Evolutionary conservation across 23 red algal genomes (phyloP).

Genomic region (Gracilaria gracilis): DNA sequence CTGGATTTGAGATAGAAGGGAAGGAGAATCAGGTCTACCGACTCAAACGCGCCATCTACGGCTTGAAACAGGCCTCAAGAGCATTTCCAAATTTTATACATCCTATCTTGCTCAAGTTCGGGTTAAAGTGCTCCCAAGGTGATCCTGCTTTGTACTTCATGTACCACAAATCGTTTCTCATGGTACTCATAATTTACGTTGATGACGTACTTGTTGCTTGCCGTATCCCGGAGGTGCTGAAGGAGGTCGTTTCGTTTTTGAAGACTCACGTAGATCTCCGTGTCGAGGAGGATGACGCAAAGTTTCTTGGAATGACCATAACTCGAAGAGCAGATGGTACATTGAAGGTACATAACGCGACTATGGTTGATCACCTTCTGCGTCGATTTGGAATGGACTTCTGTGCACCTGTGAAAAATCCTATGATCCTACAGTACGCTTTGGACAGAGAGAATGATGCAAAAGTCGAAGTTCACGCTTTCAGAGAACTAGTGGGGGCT

Average conservation of each 20-base stretch:
- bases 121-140: neutral
- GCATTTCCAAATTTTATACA: neutral
- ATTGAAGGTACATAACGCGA: constrained; percentile 25
- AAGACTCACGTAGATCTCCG: constrained; percentile 2
- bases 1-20: neutral
- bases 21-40: neutral
- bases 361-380: constrained; percentile 33
- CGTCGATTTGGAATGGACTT: constrained; percentile 7
- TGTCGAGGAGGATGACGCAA: constrained; percentile 26
- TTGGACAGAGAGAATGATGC: neutral
- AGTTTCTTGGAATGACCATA: constrained; percentile 31
- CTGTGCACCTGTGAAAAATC: constrained; percentile 8
- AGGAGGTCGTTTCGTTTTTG: neutral
- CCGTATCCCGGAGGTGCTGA: neutral
- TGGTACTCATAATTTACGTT: constrained; percentile 16
- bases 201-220: constrained; percentile 40
- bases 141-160: constrained; percentile 46
- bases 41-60: constrained; percentile 35
- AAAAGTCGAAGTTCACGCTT: no score
- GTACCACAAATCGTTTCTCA: no score
- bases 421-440: neutral
- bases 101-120: neutral
- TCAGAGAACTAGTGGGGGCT: constrained; percentile 19
- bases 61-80: constrained; percentile 46
- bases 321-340: neutral